Conservation (phyloP, 495 filamentous ascomycete species). For the Endocarpon pusillum region DNA sequence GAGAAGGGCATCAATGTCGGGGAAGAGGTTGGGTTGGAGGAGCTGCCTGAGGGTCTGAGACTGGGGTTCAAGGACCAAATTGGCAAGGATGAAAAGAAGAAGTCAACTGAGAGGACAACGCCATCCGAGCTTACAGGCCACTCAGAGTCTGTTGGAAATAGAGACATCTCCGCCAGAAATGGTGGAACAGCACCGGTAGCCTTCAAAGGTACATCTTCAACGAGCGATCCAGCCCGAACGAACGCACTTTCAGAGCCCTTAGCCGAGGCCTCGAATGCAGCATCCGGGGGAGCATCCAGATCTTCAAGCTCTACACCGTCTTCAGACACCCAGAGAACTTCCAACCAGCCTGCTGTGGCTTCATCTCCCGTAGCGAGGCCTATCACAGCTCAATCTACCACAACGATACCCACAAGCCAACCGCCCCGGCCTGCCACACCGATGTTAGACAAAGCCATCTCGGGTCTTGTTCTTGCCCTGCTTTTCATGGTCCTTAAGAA, state of each 20-base stretch:
- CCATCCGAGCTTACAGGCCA: too few species aligned
- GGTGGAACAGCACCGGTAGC: too few species aligned
- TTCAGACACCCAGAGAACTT: too few species aligned
- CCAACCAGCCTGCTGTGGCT: background rate
- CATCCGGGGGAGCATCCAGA: too few species aligned
- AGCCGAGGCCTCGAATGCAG: too few species aligned
- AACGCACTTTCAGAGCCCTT: too few species aligned
- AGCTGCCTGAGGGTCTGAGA: slow-evolving; percentile 29
- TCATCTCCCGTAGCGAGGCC: background rate
- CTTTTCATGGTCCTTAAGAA: slow-evolving; percentile 28
- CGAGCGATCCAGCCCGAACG: too few species aligned
- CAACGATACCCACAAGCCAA: background rate
- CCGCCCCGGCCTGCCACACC: slow-evolving; percentile 18
- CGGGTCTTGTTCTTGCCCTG: slow-evolving; percentile 31
- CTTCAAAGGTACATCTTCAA: too few species aligned
- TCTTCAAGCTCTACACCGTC: background rate
- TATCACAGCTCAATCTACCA: background rate
- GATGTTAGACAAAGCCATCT: slow-evolving; percentile 41
- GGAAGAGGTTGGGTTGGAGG: slow-evolving; percentile 16
- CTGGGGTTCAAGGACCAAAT: slow-evolving; percentile 29
- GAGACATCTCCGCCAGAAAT: background rate
- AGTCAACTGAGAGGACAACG: slow-evolving; percentile 1
- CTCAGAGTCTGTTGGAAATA: background rate
- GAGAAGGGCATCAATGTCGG: slow-evolving; percentile 31
- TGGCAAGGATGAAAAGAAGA: slow-evolving; percentile 25